Evolutionary conservation across 2,329 filamentous ascomycete genomes (phyloP).

Genomic region (Chalaropsis thielavioides): DNA sequence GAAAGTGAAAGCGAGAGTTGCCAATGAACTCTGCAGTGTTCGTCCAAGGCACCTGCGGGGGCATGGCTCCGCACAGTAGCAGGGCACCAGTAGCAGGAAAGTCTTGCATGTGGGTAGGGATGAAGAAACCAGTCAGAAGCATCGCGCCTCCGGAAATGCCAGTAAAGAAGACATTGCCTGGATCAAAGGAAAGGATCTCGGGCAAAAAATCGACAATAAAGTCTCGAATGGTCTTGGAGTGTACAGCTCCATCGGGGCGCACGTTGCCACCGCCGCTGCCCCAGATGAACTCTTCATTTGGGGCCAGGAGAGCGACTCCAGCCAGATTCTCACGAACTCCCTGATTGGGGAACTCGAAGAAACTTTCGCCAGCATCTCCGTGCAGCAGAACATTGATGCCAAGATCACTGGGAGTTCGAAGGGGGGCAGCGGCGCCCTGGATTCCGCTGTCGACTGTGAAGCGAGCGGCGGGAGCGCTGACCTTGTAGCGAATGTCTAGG

Average conservation of each 20-base stretch:
- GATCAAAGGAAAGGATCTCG: conserved; percentile 39
- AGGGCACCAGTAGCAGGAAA: conserved; percentile 37
- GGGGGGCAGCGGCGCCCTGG: conserved; percentile 27
- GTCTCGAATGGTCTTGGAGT: conserved; percentile 41
- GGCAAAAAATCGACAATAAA: conserved; percentile 41
- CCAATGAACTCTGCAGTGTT: conserved; percentile 29
- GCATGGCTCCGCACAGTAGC: conserved; percentile 40
- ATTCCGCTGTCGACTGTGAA: conserved; percentile 38
- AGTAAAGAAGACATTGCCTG: conserved; percentile 39
- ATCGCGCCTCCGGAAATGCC: conserved; percentile 42
- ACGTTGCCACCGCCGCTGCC: conserved; percentile 34
- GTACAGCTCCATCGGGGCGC: conserved; percentile 40
- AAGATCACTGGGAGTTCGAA: conserved; percentile 26
- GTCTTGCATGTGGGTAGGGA: conserved; percentile 40
- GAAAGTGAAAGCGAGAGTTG: conserved; percentile 40
- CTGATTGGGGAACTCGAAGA: conserved; percentile 44
- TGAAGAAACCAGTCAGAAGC: conserved; percentile 41
- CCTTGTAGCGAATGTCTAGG: conserved; percentile 40
- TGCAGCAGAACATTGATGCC: conserved; percentile 45
- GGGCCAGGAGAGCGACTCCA: conserved; percentile 40
- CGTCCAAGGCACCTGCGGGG: conserved; percentile 38
- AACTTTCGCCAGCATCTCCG: conserved; percentile 44
- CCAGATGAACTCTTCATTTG: conserved; percentile 42
- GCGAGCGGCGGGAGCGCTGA: conserved; percentile 38
- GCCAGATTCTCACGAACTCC: conserved; percentile 36